Evolutionary conservation across 768 basidiomycete genomes (phyloP).

Genomic region (Leccinum fibrillosum): DNA sequence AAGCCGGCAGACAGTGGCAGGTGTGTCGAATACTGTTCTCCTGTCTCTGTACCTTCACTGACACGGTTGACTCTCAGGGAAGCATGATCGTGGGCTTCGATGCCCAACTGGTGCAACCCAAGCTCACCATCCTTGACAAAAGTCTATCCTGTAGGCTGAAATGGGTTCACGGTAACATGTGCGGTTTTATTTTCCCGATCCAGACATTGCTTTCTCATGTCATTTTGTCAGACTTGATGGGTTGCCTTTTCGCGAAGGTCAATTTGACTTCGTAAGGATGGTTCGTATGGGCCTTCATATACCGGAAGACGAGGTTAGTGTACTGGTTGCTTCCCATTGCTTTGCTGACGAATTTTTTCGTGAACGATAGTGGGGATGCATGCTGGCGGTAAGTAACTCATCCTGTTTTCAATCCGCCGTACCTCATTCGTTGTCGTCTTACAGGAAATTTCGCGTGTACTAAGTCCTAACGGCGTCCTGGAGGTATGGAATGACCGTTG

Average conservation of each 20-base stretch:
- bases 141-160: slow-evolving; percentile 48
- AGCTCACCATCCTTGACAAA: slow-evolving; percentile 33
- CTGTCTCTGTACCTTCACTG: not conserved
- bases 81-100: slow-evolving; percentile 62
- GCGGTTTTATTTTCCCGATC: slow-evolving; percentile 15
- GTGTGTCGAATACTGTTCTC: slow-evolving; percentile 36
- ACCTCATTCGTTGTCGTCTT: slow-evolving; percentile 10
- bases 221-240: slow-evolving; percentile 51
- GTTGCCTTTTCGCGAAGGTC: slow-evolving; percentile 53
- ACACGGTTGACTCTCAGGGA: slow-evolving; percentile 34
- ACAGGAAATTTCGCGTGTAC: slow-evolving; percentile 66
- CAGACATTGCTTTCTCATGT: slow-evolving; percentile 5
- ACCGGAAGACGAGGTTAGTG: slow-evolving; percentile 66
- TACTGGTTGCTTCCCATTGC: not conserved
- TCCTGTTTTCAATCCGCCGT: slow-evolving; percentile 11
- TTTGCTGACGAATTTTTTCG: slow-evolving; percentile 18
- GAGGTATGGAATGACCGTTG: slow-evolving; percentile 45
- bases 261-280: slow-evolving; percentile 68
- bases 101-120: slow-evolving; percentile 52
- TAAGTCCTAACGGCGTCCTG: slow-evolving; percentile 57
- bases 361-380: slow-evolving; percentile 52
- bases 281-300: slow-evolving; percentile 62
- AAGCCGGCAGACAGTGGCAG: slow-evolving; percentile 65
- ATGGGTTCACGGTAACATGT: slow-evolving; percentile 74
- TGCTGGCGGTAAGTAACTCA: slow-evolving; percentile 51